Evolutionary conservation across 179 eudicot genomes (phyloP).

Genomic region (Drosera spatulata): DNA sequence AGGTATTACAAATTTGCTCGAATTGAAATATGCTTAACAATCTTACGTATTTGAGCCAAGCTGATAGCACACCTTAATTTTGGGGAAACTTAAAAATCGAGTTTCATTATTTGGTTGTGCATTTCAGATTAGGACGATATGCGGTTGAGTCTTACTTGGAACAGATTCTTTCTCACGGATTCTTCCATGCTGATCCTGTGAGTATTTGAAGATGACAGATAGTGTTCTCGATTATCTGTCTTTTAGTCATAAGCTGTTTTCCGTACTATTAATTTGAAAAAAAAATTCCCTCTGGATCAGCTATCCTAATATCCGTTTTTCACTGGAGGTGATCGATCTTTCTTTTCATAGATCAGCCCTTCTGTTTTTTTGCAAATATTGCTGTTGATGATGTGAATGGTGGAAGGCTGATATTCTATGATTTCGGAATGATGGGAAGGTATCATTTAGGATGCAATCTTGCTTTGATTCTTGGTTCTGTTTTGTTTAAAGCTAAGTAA

Average conservation of each 20-base stretch:
- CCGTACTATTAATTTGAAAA: too few species aligned
- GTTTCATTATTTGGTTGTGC: conserved; percentile 1
- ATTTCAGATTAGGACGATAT: conserved; percentile 66
- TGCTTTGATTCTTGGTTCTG: conserved; percentile 1
- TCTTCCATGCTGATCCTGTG: conserved; percentile 96
- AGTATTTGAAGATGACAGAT: conserved; percentile 15
- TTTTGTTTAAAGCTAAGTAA: neutral
- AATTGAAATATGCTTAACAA: neutral
- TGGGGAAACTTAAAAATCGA: neutral
- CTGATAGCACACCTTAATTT: neutral
- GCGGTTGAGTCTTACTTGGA: conserved; percentile 94
- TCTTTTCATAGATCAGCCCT: too few species aligned
- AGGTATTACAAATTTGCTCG: conserved; percentile 26
- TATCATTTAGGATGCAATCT: conserved; percentile 12
- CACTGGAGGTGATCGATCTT: too few species aligned
- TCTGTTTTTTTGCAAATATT: conserved; percentile 32
- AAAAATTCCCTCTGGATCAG: too few species aligned
- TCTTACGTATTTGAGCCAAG: neutral
- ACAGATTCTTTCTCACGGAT: conserved; percentile 83
- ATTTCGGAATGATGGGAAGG: conserved; percentile 99
- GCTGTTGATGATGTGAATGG: conserved; percentile 99
- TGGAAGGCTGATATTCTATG: conserved; percentile 96
- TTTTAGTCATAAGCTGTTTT: neutral
- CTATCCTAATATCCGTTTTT: too few species aligned
- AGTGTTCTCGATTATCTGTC: neutral